These are phyloP conservation scores for Allantophomopsis lycopodina DNA, from an alignment of 2,329 filamentous ascomycete genomes.

Conservation along the genomic window DNA sequence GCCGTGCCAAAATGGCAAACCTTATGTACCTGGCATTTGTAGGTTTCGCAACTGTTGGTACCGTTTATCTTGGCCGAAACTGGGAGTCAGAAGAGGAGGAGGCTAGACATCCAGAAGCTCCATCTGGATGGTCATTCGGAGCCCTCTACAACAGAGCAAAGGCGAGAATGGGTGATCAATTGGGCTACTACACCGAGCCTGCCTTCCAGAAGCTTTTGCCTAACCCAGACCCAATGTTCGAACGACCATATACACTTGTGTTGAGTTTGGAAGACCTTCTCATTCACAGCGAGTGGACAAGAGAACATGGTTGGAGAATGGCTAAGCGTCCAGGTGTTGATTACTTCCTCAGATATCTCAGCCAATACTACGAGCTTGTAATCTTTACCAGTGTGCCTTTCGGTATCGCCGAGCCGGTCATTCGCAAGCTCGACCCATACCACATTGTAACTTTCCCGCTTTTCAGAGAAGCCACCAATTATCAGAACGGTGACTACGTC, in stretches of 20 bases:
- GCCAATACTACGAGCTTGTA: conserved; percentile 95
- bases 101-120: conserved; percentile 51
- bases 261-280: conserved; percentile 88
- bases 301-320: conserved; percentile 88
- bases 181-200: conserved; percentile 92
- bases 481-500: conserved; percentile 89
- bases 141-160: conserved; percentile 72
- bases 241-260: conserved; percentile 83
- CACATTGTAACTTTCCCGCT: conserved; percentile 91
- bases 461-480: conserved; percentile 93
- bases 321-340: conserved; percentile 92
- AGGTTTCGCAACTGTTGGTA: conserved; percentile 32
- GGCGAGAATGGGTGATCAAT: conserved; percentile 59
- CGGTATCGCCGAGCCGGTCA: conserved; percentile 71
- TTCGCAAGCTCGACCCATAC: conserved; percentile 90
- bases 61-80: conserved; percentile 69
- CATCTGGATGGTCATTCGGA: conserved; percentile 63
- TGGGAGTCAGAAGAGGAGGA: conserved; percentile 71
- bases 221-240: conserved; percentile 63
- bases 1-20: conserved; percentile 63
- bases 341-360: conserved; percentile 93
- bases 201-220: conserved; percentile 88
- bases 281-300: conserved; percentile 86
- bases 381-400: conserved; percentile 86
- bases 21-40: conserved; percentile 53